Evolutionary conservation across 1,284 basidiomycete genomes (phyloP).

Genomic region (Mycosarcoma maydis): DNA sequence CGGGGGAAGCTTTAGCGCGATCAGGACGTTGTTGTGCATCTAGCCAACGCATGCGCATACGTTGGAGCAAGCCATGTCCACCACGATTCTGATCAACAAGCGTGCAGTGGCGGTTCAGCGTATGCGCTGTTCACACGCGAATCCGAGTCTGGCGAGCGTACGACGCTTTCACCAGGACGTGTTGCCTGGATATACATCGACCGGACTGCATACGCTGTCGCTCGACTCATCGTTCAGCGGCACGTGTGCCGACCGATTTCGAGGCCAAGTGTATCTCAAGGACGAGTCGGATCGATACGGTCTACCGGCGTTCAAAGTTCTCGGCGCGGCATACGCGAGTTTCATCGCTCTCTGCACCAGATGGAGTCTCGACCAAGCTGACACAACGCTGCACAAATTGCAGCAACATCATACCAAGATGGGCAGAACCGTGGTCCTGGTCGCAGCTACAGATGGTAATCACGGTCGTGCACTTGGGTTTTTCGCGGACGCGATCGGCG

Average conservation of each 20-base stretch:
- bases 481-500: background rate
- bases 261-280: slow-evolving; percentile 1
- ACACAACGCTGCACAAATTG: background rate
- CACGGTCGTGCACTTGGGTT: background rate
- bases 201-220: too few relatives aligned
- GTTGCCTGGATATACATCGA: too few relatives aligned
- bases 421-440: background rate
- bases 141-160: too few relatives aligned
- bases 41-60: too few relatives aligned
- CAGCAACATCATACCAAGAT: background rate
- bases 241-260: background rate
- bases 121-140: too few relatives aligned
- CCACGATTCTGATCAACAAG: too few relatives aligned
- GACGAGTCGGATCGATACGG: slow-evolving; percentile 4
- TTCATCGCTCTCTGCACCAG: background rate
- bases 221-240: too few relatives aligned
- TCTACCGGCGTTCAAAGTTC: slow-evolving; percentile 4
- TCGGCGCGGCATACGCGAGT: slow-evolving; percentile 3
- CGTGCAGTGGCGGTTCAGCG: too few relatives aligned
- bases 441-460: background rate
- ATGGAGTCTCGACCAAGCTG: background rate
- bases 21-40: too few relatives aligned
- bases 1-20: too few relatives aligned
- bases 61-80: too few relatives aligned
- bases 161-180: too few relatives aligned